A percentile compares a stretch with the other conserved stretches of the same genome.
Evolutionary conservation across 192 early-diverging fungal genomes (phyloP).

Genomic region (Coemansia reversa): DNA sequence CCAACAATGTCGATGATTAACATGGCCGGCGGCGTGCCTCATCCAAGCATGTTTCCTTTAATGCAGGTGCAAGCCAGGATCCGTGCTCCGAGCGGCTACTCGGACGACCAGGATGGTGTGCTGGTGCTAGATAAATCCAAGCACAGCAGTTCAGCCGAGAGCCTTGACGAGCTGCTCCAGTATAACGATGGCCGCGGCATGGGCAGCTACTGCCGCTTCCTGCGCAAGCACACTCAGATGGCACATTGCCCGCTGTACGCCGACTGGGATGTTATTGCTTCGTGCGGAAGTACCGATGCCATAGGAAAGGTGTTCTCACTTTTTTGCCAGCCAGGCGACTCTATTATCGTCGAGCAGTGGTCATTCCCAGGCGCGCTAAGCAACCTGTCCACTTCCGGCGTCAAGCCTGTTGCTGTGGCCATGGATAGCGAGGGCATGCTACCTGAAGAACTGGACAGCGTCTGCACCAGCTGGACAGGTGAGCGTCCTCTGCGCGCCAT

Average conservation of each 20-base stretch:
- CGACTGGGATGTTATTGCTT: constrained; percentile 66
- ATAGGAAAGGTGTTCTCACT: constrained; percentile 56
- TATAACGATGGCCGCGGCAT: constrained; percentile 61
- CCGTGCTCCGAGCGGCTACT: constrained; percentile 25
- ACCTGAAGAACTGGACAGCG: constrained; percentile 57
- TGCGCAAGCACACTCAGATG: constrained; percentile 49
- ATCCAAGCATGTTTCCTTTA: constrained; percentile 65
- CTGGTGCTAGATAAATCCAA: constrained; percentile 41
- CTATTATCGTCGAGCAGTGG: constrained; percentile 59
- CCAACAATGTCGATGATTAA: constrained; percentile 60
- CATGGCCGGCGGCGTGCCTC: constrained; percentile 69
- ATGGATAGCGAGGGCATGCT: constrained; percentile 67
- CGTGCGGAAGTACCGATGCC: constrained; percentile 61
- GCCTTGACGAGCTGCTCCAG: constrained; percentile 56
- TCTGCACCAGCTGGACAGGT: constrained; percentile 55
- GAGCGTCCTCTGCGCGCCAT: constrained; percentile 53
- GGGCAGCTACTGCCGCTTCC: constrained; percentile 53
- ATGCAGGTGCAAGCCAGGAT: constrained; percentile 57
- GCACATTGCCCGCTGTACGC: constrained; percentile 56
- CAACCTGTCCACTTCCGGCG: constrained; percentile 44
- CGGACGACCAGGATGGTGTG: not conserved
- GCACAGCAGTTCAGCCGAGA: constrained; percentile 21
- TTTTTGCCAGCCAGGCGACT: constrained; percentile 61
- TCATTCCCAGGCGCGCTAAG: constrained; percentile 62
- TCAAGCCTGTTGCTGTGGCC: constrained; percentile 48